Evolutionary conservation across 768 basidiomycete species (phyloP).

Genomic region (Glaciozyma martinii): DNA sequence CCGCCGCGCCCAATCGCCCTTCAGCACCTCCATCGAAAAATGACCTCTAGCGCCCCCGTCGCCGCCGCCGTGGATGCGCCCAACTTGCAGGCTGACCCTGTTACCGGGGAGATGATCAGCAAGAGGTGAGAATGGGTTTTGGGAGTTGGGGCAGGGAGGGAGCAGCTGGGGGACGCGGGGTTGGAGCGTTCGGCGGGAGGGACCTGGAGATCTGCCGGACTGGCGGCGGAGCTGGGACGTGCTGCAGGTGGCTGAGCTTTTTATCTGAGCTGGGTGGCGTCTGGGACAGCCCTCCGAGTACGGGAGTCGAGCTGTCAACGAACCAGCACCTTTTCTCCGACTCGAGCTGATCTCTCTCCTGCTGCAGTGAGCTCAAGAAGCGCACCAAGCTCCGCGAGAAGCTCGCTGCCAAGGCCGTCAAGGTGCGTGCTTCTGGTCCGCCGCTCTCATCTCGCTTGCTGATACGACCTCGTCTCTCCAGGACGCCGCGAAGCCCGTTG

Average conservation of each 20-base stretch:
- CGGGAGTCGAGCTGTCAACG: no score
- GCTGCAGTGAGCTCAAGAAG: constrained; percentile 78
- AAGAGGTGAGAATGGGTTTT: constrained; percentile 60
- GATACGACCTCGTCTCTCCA: neutral
- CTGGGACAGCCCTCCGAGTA: no score
- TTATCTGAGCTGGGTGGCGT: no score
- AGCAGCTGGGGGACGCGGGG: constrained; percentile 2
- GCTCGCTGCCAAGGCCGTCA: constrained; percentile 67
- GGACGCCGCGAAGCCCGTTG: constrained; percentile 42
- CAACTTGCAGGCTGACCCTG: constrained; percentile 43
- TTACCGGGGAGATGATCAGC: constrained; percentile 94
- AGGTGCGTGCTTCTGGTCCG: constrained; percentile 42
- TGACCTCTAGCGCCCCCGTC: constrained; percentile 14
- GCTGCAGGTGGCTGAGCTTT: neutral
- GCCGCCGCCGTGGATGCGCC: constrained; percentile 6
- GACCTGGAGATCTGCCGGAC: no score
- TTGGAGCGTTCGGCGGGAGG: neutral
- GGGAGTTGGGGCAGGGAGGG: neutral
- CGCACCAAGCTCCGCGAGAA: constrained; percentile 71
- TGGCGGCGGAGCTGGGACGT: no score
- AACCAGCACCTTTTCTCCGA: neutral
- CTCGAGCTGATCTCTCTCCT: constrained; percentile 35
- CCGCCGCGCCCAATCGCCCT: neutral
- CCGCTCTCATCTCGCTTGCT: neutral
- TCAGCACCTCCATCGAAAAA: neutral